phyloP scores from a whole-genome alignment of 176 grass and related monocot species.

The Pharus latifolius region DNA sequence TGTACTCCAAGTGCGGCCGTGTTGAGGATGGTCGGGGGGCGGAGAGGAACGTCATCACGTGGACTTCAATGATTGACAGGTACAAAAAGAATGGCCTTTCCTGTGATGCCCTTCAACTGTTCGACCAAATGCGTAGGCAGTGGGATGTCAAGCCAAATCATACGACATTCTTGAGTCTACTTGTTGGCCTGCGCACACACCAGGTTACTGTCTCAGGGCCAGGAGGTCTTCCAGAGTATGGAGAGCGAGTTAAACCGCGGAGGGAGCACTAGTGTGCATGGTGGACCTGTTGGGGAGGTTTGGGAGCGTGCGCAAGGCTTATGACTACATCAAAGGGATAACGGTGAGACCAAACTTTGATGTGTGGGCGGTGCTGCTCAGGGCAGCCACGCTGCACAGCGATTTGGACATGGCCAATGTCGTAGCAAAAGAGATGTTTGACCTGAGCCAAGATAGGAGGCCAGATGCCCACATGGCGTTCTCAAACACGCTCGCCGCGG shows the following conservation, averaged over 20 bases:
- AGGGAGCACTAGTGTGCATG: constrained; percentile 96
- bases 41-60: constrained; percentile 57
- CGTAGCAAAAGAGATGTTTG: constrained; percentile 52
- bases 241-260: constrained; percentile 39
- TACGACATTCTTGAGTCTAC: constrained; percentile 61
- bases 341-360: constrained; percentile 48
- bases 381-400: constrained; percentile 59
- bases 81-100: constrained; percentile 77
- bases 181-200: constrained; percentile 65
- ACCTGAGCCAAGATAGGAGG: constrained; percentile 39
- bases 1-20: constrained; percentile 83
- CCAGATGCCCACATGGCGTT: constrained; percentile 80
- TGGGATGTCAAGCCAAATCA: constrained; percentile 41
- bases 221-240: constrained; percentile 72
- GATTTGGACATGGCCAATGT: constrained; percentile 51
- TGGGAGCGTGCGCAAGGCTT: constrained; percentile 41
- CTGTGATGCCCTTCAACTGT: constrained; percentile 47
- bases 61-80: constrained; percentile 91
- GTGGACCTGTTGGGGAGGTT: constrained; percentile 74
- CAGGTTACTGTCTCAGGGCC: constrained; percentile 50
- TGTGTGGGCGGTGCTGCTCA: constrained; percentile 73
- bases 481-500: constrained; percentile 71
- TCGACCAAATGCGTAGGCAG: constrained; percentile 31
- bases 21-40: constrained; percentile 43
- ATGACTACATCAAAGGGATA: constrained; percentile 46